A percentile compares a stretch with the other conserved stretches of the same genome.
Evolutionary conservation across 2,329 filamentous ascomycete genomes (phyloP).

Genomic region (Diaporthe batatas): DNA sequence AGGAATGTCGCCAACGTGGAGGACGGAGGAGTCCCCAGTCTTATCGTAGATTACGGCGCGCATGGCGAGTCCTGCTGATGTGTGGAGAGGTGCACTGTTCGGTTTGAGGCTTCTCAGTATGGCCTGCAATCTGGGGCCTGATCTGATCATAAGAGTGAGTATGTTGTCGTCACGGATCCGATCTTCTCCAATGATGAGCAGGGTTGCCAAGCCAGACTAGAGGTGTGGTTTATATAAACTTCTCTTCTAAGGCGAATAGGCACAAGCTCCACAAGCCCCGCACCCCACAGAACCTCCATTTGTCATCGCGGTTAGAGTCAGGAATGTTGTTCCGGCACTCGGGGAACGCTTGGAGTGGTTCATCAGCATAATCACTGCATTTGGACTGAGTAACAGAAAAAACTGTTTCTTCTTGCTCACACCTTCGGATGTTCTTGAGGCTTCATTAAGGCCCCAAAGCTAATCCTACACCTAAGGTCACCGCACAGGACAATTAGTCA

Average conservation of each 20-base stretch:
- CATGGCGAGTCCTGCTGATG: slow-evolving; percentile 22
- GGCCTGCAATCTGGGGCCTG: slow-evolving; percentile 38
- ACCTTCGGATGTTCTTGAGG: no score
- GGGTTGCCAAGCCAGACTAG: background rate
- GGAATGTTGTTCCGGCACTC: background rate
- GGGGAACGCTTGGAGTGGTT: background rate
- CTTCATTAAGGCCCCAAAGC: no score
- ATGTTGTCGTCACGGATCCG: background rate
- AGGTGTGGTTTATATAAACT: slow-evolving; percentile 3
- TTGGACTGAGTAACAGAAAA: no score
- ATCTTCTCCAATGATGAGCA: background rate
- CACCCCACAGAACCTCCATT: slow-evolving; percentile 8
- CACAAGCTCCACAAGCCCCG: slow-evolving; percentile 15
- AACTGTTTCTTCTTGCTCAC: no score
- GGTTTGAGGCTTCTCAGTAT: slow-evolving; percentile 39
- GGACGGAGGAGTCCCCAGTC: slow-evolving; percentile 42
- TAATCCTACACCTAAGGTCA: no score
- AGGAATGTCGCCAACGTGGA: slow-evolving; percentile 40
- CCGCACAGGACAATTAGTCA: no score
- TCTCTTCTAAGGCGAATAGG: background rate
- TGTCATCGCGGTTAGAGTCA: background rate
- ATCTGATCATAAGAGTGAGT: slow-evolving; percentile 27
- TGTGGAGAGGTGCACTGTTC: slow-evolving; percentile 17
- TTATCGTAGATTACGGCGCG: slow-evolving; percentile 41
- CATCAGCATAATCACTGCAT: no score